Percentiles rank a stretch among this genome's conserved stretches.
phyloP scores from a whole-genome alignment of 768 basidiomycete genomes.

The Agrocybe praecox region DNA sequence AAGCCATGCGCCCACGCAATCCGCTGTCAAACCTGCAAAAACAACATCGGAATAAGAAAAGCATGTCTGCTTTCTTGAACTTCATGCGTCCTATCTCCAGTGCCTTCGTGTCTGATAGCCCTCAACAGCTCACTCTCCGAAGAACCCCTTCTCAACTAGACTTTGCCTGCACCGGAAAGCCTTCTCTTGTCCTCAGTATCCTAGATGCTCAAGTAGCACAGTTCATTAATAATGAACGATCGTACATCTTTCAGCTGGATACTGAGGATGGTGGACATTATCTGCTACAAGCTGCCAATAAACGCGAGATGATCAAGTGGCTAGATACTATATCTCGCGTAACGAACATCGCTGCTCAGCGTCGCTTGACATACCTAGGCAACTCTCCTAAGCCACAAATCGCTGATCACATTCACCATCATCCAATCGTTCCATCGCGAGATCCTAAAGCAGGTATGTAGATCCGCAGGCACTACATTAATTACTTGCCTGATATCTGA shows the following conservation, averaged over 20 bases:
- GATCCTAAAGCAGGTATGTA: constrained; percentile 75
- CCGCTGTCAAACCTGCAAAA: constrained; percentile 54
- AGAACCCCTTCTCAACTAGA: constrained; percentile 76
- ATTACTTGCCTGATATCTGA: background rate
- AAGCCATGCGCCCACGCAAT: constrained; percentile 68
- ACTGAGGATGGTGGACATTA: constrained; percentile 89
- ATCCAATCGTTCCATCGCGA: constrained; percentile 57
- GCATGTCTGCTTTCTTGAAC: constrained; percentile 83
- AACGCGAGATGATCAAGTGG: constrained; percentile 77
- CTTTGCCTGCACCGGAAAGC: constrained; percentile 72
- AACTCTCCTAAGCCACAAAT: constrained; percentile 73
- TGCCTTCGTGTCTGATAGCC: constrained; percentile 72
- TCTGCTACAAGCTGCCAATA: constrained; percentile 71
- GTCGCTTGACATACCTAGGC: constrained; percentile 80
- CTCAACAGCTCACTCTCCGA: constrained; percentile 44
- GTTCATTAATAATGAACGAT: constrained; percentile 79
- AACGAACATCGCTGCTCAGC: constrained; percentile 73
- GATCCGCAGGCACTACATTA: background rate
- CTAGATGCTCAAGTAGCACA: constrained; percentile 70
- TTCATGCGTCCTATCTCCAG: constrained; percentile 90
- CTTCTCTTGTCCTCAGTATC: constrained; percentile 72
- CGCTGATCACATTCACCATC: constrained; percentile 72
- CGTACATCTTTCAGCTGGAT: constrained; percentile 81
- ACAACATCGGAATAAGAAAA: constrained; percentile 86
- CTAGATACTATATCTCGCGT: constrained; percentile 72